Evolutionary conservation across 371 early-diverging fungal species (phyloP).

Genomic region (Rhizomucor miehei): DNA sequence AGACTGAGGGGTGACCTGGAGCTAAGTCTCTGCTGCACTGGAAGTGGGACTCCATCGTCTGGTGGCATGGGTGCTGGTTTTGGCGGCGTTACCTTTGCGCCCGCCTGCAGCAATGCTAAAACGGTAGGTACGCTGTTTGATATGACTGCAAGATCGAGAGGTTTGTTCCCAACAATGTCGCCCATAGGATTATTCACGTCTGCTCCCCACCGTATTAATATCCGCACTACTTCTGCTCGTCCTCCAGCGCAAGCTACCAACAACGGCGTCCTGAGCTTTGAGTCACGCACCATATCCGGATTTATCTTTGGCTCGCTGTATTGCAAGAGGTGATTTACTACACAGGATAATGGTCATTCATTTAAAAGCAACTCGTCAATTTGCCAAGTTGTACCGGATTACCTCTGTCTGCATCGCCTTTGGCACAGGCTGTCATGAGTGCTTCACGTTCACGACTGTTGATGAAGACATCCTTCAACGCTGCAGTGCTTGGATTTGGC

Average conservation of each 20-base stretch:
- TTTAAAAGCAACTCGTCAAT: not conserved
- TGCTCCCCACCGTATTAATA: slow-evolving; percentile 34
- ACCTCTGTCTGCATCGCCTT: slow-evolving; percentile 40
- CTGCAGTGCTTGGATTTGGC: slow-evolving; percentile 9
- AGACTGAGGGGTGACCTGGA: slow-evolving; percentile 32
- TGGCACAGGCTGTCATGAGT: slow-evolving; percentile 38
- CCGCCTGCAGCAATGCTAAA: slow-evolving; percentile 36
- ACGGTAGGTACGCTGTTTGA: slow-evolving; percentile 46
- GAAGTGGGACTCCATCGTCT: slow-evolving; percentile 13
- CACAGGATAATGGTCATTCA: not conserved
- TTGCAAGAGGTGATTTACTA: slow-evolving; percentile 31
- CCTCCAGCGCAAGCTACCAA: slow-evolving; percentile 49
- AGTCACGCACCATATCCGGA: slow-evolving; percentile 44
- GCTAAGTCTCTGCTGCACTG: slow-evolving; percentile 11
- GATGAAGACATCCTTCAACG: slow-evolving; percentile 31
- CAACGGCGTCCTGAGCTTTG: slow-evolving; percentile 43
- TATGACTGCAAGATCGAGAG: slow-evolving; percentile 44
- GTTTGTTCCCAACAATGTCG: slow-evolving; percentile 47
- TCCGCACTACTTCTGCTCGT: slow-evolving; percentile 31
- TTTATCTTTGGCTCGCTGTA: slow-evolving; percentile 24
- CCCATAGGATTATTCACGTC: slow-evolving; percentile 47
- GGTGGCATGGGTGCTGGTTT: not conserved
- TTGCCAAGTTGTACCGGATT: slow-evolving; percentile 4
- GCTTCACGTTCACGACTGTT: slow-evolving; percentile 36
- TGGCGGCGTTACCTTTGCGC: slow-evolving; percentile 21